Evolutionary conservation across 805 yeast genomes (phyloP).

Genomic region (Metschnikowia sp.): DNA sequence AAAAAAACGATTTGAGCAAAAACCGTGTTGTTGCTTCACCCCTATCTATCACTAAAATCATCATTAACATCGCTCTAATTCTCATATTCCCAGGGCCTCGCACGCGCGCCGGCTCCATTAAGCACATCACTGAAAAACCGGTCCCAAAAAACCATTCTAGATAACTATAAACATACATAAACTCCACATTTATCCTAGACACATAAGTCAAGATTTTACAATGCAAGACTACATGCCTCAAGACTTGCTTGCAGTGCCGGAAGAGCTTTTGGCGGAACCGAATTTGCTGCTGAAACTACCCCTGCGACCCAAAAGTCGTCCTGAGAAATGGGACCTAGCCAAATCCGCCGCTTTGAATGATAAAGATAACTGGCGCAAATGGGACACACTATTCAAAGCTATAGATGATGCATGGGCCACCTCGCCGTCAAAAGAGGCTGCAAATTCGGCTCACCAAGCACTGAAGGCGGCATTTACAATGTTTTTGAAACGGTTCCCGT

Average conservation of each 20-base stretch:
- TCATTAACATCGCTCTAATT: not conserved
- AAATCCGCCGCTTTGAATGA: constrained; percentile 13
- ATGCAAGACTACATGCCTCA: not conserved
- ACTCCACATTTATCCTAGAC: not conserved
- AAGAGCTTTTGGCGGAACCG: not conserved
- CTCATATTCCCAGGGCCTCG: not conserved
- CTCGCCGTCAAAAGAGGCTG: constrained; percentile 5
- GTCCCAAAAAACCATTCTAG: not conserved
- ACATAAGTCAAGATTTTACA: not conserved
- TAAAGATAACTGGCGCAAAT: constrained; percentile 32
- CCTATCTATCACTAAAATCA: too few relatives aligned
- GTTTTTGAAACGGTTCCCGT: constrained; percentile 54
- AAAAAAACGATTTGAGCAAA: not conserved
- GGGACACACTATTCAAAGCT: constrained; percentile 39
- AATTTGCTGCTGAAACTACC: constrained; percentile 1
- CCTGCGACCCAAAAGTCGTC: constrained; percentile 7
- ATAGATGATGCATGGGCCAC: constrained; percentile 22
- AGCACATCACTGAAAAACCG: not conserved
- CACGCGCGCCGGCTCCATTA: not conserved
- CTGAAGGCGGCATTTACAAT: constrained; percentile 4
- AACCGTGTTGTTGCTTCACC: not conserved
- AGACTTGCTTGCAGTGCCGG: not conserved
- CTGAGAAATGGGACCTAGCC: constrained; percentile 15
- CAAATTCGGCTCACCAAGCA: not conserved
- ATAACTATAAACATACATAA: not conserved